phyloP scores from a whole-genome alignment of 352 stramenopile species.

The Thraustotheca clavata region DNA sequence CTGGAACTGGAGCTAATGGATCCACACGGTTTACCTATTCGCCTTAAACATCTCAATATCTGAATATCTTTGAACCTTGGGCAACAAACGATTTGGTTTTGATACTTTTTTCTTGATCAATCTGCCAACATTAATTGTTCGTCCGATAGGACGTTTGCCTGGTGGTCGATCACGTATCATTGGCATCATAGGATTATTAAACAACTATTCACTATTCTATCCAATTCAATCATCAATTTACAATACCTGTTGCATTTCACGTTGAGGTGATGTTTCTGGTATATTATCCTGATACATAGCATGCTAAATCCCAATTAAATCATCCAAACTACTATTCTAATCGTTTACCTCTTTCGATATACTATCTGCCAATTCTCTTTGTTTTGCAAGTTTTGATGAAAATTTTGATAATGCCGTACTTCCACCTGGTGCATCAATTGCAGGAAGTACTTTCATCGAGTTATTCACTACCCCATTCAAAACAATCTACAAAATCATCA shows the following conservation, averaged over 20 bases:
- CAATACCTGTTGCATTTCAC: too few species aligned
- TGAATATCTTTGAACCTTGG: conserved; percentile 49
- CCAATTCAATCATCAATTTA: too few species aligned
- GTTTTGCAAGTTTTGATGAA: conserved; percentile 13
- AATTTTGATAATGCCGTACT: conserved; percentile 9
- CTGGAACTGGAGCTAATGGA: conserved; percentile 37
- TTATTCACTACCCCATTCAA: conserved; percentile 55
- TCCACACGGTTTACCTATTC: conserved; percentile 27
- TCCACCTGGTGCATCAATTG: conserved; percentile 12
- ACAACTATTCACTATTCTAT: too few species aligned
- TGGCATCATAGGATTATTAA: background rate
- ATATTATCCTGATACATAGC: too few species aligned
- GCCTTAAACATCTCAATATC: background rate
- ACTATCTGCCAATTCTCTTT: conserved; percentile 4
- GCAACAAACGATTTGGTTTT: conserved; percentile 42
- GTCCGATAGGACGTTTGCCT: conserved; percentile 9
- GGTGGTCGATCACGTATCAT: conserved; percentile 13
- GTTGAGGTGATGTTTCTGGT: too few species aligned
- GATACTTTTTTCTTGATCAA: conserved; percentile 57
- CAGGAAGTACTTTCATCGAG: conserved; percentile 20
- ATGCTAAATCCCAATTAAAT: too few species aligned
- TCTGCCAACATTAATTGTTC: background rate
- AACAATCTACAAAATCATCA: conserved; percentile 36
- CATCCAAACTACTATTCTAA: too few species aligned
- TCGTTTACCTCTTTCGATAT: background rate